phyloP scores from a whole-genome alignment of 2,329 filamentous ascomycete species.

The Cladosporium colombiae region DNA sequence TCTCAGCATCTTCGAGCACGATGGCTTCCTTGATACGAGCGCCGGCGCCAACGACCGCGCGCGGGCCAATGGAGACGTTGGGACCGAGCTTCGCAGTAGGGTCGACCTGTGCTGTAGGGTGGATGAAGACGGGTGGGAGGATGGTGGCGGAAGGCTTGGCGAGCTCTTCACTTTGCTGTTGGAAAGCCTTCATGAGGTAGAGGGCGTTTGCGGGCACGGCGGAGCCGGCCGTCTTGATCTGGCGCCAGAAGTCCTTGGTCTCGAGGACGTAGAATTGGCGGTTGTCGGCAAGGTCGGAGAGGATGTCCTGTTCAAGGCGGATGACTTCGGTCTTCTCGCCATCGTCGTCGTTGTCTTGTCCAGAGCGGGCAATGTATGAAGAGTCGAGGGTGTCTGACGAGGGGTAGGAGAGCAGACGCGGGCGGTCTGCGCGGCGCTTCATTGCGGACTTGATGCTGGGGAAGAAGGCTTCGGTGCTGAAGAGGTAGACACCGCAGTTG shows the following conservation, averaged over 20 bases:
- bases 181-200: conserved; percentile 92
- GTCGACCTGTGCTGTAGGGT: conserved; percentile 86
- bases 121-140: conserved; percentile 90
- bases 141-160: conserved; percentile 82
- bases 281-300: conserved; percentile 92
- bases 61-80: conserved; percentile 94
- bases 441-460: conserved; percentile 91
- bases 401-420: conserved; percentile 89
- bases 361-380: conserved; percentile 55
- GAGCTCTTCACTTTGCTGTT: conserved; percentile 78
- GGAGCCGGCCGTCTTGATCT: conserved; percentile 98
- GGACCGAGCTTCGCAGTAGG: conserved; percentile 95
- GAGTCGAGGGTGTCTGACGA: conserved; percentile 89
- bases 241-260: conserved; percentile 99
- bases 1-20: conserved; percentile 89
- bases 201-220: conserved; percentile 95
- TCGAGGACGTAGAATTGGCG: conserved; percentile 98
- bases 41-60: conserved; percentile 79
- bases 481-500: conserved; percentile 99
- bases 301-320: conserved; percentile 93
- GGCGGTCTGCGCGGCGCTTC: conserved; percentile 90
- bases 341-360: conserved; percentile 70
- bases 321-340: conserved; percentile 80
- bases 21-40: conserved; percentile 94
- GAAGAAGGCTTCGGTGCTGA: conserved; percentile 93